These are phyloP conservation scores for Alternaria dauci DNA, from an alignment of 2,329 filamentous ascomycete genomes.

Conservation along the genomic window DNA sequence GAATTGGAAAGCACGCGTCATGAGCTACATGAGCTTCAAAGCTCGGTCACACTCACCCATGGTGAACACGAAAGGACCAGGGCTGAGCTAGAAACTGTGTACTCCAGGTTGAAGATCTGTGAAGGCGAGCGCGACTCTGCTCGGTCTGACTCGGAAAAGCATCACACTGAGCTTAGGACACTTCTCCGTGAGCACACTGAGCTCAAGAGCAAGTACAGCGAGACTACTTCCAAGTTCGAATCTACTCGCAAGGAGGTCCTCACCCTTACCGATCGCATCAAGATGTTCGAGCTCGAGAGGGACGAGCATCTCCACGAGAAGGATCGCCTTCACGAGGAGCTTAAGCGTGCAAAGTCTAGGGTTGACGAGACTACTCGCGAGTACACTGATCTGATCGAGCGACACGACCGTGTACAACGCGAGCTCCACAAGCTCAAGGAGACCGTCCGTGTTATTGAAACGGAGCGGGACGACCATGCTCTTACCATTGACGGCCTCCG, in stretches of 20 bases:
- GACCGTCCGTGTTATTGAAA: constrained; percentile 25
- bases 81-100: constrained; percentile 26
- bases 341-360: constrained; percentile 29
- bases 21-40: constrained; percentile 28
- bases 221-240: constrained; percentile 30
- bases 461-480: constrained; percentile 33
- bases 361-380: constrained; percentile 31
- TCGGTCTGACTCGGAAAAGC: constrained; percentile 30
- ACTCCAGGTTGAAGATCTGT: constrained; percentile 26
- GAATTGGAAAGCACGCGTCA: constrained; percentile 27
- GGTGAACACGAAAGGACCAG: constrained; percentile 30
- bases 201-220: constrained; percentile 33
- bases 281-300: constrained; percentile 34
- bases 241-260: constrained; percentile 33
- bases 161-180: constrained; percentile 32
- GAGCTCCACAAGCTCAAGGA: constrained; percentile 36
- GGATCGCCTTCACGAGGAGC: constrained; percentile 34
- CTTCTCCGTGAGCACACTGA: constrained; percentile 35
- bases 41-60: constrained; percentile 12
- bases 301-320: constrained; percentile 37
- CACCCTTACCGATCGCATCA: constrained; percentile 30
- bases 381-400: constrained; percentile 33
- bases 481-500: constrained; percentile 31
- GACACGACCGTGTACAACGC: constrained; percentile 33
- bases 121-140: constrained; percentile 34